A percentile compares a stretch with the other conserved stretches of the same genome.
phyloP scores from a whole-genome alignment of 2,329 filamentous ascomycete species.

The Penicillium sclerotiorum region DNA sequence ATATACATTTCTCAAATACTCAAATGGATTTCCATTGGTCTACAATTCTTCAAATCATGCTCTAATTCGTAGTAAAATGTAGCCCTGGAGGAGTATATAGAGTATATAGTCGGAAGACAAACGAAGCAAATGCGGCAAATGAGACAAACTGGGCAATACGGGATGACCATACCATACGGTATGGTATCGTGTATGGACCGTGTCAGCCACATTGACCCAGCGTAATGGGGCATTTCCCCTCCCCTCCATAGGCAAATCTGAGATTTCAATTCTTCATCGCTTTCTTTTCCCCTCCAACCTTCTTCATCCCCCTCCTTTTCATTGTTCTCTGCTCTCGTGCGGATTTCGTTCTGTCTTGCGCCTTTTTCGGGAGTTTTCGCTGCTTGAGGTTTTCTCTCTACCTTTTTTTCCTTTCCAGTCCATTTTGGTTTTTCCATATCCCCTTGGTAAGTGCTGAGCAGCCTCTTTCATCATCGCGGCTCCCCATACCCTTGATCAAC shows the following conservation, averaged over 20 bases:
- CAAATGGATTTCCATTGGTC: too few relatives aligned
- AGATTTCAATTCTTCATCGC: conserved; percentile 30
- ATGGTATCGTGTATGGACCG: neutral
- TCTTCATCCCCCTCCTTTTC: conserved; percentile 26
- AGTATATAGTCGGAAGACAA: too few relatives aligned
- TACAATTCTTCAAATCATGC: too few relatives aligned
- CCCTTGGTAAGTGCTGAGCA: conserved; percentile 25
- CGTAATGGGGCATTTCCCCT: conserved; percentile 5
- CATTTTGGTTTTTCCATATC: conserved; percentile 20
- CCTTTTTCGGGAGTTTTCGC: conserved; percentile 29
- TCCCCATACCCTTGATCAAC: too few relatives aligned
- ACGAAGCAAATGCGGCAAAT: too few relatives aligned
- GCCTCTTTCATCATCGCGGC: conserved; percentile 24
- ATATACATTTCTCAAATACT: too few relatives aligned
- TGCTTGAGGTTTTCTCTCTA: conserved; percentile 23
- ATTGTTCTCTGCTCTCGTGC: conserved; percentile 29
- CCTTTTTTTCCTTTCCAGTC: conserved; percentile 20
- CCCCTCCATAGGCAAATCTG: conserved; percentile 19
- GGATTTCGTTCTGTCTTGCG: conserved; percentile 27
- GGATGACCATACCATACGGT: conserved; percentile 11
- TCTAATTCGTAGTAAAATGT: too few relatives aligned
- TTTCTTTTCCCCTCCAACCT: conserved; percentile 23
- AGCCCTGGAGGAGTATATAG: too few relatives aligned
- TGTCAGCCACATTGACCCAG: neutral
- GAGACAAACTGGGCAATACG: too few relatives aligned